Conservation (phyloP, 1,139 yeast species). For the Diutina sp. region DNA sequence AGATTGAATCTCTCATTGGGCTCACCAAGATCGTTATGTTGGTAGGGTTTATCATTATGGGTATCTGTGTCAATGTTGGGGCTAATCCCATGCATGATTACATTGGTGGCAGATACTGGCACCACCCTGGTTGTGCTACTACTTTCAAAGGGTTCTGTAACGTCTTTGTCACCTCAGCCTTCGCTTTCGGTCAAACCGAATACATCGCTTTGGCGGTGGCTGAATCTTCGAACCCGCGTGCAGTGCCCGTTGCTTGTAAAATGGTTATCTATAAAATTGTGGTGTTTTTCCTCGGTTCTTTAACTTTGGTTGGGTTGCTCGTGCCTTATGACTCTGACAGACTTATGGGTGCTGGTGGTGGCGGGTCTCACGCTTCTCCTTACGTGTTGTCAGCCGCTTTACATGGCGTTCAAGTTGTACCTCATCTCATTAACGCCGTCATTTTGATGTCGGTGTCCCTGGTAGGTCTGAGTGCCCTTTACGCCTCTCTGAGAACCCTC, state of each 20-base stretch:
- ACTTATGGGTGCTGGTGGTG: constrained; percentile 25
- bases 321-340: constrained; percentile 27
- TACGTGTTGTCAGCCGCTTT: constrained; percentile 30
- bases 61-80: constrained; percentile 28
- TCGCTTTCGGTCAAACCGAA: constrained; percentile 27
- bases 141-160: constrained; percentile 25
- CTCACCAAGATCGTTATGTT: constrained; percentile 30
- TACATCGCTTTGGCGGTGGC: constrained; percentile 32
- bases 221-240: constrained; percentile 34
- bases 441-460: constrained; percentile 32
- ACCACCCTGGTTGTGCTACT: constrained; percentile 37
- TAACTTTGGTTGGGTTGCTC: constrained; percentile 29
- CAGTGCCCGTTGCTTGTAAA: constrained; percentile 34
- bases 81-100: constrained; percentile 23
- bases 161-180: constrained; percentile 34
- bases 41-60: constrained; percentile 27
- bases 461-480: constrained; percentile 31
- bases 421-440: constrained; percentile 31
- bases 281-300: constrained; percentile 27
- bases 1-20: constrained; percentile 28
- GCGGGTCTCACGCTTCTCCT: constrained; percentile 32
- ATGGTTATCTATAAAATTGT: constrained; percentile 24
- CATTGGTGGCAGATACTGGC: constrained; percentile 34
- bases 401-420: constrained; percentile 25
- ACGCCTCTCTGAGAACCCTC: constrained; percentile 30